phyloP scores from a whole-genome alignment of 805 yeast genomes.

The Saccharomycopsis oosterbeekiorum region DNA sequence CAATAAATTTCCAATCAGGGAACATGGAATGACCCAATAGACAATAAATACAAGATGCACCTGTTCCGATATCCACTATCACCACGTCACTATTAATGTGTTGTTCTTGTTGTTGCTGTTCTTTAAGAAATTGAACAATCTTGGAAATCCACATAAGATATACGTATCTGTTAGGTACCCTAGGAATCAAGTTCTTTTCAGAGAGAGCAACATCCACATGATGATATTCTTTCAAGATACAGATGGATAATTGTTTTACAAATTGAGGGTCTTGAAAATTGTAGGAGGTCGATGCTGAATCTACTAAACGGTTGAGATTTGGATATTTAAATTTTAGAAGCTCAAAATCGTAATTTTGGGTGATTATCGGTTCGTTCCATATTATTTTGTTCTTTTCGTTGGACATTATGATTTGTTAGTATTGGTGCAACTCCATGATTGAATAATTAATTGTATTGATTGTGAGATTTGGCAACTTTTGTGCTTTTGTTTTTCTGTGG shows the following conservation, averaged over 20 bases:
- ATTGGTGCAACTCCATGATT: too few species aligned
- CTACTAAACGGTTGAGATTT: not conserved
- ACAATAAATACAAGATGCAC: constrained; percentile 37
- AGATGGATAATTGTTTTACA: constrained; percentile 1
- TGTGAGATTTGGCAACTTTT: too few species aligned
- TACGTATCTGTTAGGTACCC: constrained; percentile 14
- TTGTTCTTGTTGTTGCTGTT: constrained; percentile 28
- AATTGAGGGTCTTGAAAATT: constrained; percentile 2
- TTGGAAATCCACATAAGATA: constrained; percentile 12
- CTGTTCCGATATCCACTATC: constrained; percentile 37
- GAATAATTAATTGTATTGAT: too few species aligned
- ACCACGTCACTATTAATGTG: constrained; percentile 35
- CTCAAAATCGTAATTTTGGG: constrained; percentile 1
- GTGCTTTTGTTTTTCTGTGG: too few species aligned
- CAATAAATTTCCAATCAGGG: constrained; percentile 24
- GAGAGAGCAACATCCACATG: constrained; percentile 3
- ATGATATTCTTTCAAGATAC: constrained; percentile 11
- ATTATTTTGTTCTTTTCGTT: not conserved
- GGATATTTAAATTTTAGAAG: not conserved
- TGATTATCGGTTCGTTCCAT: not conserved
- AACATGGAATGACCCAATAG: constrained; percentile 26
- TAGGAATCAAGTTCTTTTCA: constrained; percentile 10
- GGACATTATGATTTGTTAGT: not conserved
- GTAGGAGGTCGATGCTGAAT: not conserved
- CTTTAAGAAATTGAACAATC: not conserved